Conservation (phyloP, 495 filamentous ascomycete genomes). For the Terfezia boudieri region DNA sequence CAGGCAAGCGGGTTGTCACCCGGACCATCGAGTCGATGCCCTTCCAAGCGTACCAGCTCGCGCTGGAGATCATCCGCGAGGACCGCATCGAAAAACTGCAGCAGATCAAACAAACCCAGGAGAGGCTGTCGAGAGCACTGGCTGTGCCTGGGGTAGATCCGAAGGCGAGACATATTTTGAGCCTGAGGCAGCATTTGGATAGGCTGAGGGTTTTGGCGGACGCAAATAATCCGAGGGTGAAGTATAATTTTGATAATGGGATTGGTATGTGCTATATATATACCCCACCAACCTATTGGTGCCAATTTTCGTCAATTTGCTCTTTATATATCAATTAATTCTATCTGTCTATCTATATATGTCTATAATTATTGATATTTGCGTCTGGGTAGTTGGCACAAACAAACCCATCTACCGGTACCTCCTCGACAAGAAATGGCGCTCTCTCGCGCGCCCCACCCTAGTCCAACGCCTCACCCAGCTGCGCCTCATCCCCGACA, state of each 20-base stretch:
- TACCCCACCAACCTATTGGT: not conserved
- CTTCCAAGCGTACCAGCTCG: slow-evolving; percentile 96
- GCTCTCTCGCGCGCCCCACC: slow-evolving; percentile 47
- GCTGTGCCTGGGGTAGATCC: slow-evolving; percentile 39
- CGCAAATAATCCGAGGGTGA: slow-evolving; percentile 86
- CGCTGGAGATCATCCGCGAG: slow-evolving; percentile 52
- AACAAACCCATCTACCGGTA: slow-evolving; percentile 88
- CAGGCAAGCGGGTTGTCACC: slow-evolving; percentile 20
- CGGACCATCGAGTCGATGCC: slow-evolving; percentile 48
- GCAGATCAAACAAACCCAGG: slow-evolving; percentile 35
- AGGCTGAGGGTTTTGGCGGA: slow-evolving; percentile 72
- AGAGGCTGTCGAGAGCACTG: slow-evolving; percentile 34
- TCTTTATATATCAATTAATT: not conserved
- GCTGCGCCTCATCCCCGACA: slow-evolving; percentile 76
- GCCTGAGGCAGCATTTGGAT: slow-evolving; percentile 53
- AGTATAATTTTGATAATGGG: slow-evolving; percentile 87
- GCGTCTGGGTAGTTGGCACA: slow-evolving; percentile 29
- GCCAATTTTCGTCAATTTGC: not conserved
- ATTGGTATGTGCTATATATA: slow-evolving; percentile 34
- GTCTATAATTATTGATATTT: not conserved
- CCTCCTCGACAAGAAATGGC: slow-evolving; percentile 73
- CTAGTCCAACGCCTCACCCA: slow-evolving; percentile 72
- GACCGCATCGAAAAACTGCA: slow-evolving; percentile 66
- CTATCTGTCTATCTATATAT: not conserved
- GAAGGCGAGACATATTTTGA: slow-evolving; percentile 26